Evolutionary conservation across 2,329 filamentous ascomycete species (phyloP).

Genomic region (Beauveria varroae): DNA sequence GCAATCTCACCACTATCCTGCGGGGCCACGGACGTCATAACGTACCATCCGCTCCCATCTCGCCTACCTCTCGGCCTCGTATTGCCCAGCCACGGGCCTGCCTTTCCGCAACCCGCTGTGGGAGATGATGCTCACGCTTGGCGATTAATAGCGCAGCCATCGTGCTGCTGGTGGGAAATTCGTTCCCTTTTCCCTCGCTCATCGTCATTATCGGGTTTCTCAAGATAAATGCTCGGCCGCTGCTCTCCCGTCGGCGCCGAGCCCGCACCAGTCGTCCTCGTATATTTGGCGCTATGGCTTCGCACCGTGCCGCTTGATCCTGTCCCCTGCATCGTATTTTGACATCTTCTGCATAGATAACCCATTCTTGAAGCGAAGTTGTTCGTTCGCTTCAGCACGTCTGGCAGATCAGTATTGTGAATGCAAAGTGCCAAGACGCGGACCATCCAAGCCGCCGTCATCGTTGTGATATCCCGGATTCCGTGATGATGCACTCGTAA

Average conservation of each 20-base stretch:
- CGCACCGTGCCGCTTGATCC: background rate
- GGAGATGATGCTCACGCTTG: background rate
- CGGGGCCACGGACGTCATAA: conserved; percentile 7
- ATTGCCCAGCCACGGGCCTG: background rate
- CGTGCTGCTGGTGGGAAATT: background rate
- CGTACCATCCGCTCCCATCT: conserved; percentile 3
- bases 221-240: background rate
- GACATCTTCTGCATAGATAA: background rate
- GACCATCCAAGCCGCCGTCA: background rate
- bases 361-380: background rate
- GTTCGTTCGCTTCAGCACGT: background rate
- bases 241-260: background rate
- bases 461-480: background rate
- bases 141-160: background rate
- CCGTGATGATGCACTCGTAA: background rate
- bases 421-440: background rate
- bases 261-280: background rate
- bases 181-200: too few relatives aligned
- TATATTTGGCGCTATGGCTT: background rate
- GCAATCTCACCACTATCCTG: background rate
- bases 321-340: background rate
- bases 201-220: background rate
- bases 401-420: background rate
- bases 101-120: background rate
- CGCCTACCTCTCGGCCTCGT: background rate